These are phyloP conservation scores for Iris macrosiphon DNA, from an alignment of 106 monocot genomes.

Conservation along the genomic window DNA sequence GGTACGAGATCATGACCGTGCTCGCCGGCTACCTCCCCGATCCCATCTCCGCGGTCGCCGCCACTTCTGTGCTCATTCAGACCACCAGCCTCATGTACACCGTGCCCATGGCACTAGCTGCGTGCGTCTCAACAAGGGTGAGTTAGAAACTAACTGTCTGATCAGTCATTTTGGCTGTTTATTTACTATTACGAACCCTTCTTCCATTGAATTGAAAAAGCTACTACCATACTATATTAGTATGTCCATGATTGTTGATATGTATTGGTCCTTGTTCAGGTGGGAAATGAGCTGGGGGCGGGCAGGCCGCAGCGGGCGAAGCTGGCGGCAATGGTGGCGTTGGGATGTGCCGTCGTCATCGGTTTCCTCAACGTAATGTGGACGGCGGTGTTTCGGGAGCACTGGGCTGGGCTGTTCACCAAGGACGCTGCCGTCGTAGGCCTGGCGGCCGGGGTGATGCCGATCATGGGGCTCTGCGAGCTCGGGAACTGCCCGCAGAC, in stretches of 20 bases:
- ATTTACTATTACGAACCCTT: background rate
- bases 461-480: slow-evolving; percentile 74
- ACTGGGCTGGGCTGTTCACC: slow-evolving; percentile 70
- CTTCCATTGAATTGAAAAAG: no score
- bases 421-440: slow-evolving; percentile 40
- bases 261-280: slow-evolving; percentile 38
- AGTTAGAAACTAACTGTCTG: no score
- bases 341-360: slow-evolving; percentile 49
- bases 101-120: slow-evolving; percentile 82
- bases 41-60: slow-evolving; percentile 65
- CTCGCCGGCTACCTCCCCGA: slow-evolving; percentile 86
- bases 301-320: slow-evolving; percentile 52
- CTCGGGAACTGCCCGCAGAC: slow-evolving; percentile 92
- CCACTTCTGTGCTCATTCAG: slow-evolving; percentile 81
- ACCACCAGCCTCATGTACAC: slow-evolving; percentile 97
- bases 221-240: no score
- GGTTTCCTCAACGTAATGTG: slow-evolving; percentile 42
- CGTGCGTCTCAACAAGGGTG: slow-evolving; percentile 85
- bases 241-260: no score
- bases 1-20: slow-evolving; percentile 93
- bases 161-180: background rate
- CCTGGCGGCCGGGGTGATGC: slow-evolving; percentile 64
- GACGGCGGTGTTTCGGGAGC: slow-evolving; percentile 26
- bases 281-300: slow-evolving; percentile 80
- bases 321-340: slow-evolving; percentile 63